These are phyloP conservation scores for Clonostachys sp. DNA, from an alignment of 2,329 filamentous ascomycete species.

Conservation along the genomic window DNA sequence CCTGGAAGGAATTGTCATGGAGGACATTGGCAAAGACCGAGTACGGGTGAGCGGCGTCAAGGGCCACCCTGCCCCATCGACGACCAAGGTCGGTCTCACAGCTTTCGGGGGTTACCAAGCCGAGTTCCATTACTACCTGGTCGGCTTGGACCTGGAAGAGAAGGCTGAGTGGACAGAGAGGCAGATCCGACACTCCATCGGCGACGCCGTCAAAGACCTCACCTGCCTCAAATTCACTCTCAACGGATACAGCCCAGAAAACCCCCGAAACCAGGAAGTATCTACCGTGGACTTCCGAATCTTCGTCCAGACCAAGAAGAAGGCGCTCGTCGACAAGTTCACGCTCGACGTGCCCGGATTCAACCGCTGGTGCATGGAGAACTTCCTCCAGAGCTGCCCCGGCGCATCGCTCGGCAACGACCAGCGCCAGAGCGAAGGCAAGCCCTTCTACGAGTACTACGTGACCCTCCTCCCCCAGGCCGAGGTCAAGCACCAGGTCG, in stretches of 20 bases:
- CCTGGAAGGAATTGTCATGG: conserved; percentile 33
- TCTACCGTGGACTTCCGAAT: conserved; percentile 39
- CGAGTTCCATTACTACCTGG: conserved; percentile 33
- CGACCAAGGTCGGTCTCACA: conserved; percentile 31
- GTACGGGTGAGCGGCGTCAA: conserved; percentile 25
- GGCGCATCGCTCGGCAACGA: conserved; percentile 30
- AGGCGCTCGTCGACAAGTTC: conserved; percentile 12
- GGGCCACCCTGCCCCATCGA: conserved; percentile 20
- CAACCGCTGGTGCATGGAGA: conserved; percentile 27
- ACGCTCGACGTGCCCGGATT: conserved; percentile 21
- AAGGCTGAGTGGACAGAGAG: conserved; percentile 32
- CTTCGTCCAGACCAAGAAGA: conserved; percentile 31
- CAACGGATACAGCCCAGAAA: conserved; percentile 10
- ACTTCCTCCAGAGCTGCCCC: conserved; percentile 32
- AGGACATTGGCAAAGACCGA: conserved; percentile 29
- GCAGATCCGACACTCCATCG: conserved; percentile 22
- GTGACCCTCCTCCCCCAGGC: conserved; percentile 10
- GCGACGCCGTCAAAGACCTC: conserved; percentile 18
- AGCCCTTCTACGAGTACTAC: conserved; percentile 6
- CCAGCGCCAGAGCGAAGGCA: conserved; percentile 22
- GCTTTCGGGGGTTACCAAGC: conserved; percentile 34
- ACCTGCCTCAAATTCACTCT: conserved; percentile 14
- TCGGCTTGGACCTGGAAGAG: conserved; percentile 30
- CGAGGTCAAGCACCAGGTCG: conserved; percentile 12
- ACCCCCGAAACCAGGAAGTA: conserved; percentile 29